A percentile compares a stretch with the other conserved stretches of the same genome.
These are phyloP conservation scores for Protomyces gravidus DNA, from an alignment of 1,139 yeast species.

Conservation along the genomic window DNA sequence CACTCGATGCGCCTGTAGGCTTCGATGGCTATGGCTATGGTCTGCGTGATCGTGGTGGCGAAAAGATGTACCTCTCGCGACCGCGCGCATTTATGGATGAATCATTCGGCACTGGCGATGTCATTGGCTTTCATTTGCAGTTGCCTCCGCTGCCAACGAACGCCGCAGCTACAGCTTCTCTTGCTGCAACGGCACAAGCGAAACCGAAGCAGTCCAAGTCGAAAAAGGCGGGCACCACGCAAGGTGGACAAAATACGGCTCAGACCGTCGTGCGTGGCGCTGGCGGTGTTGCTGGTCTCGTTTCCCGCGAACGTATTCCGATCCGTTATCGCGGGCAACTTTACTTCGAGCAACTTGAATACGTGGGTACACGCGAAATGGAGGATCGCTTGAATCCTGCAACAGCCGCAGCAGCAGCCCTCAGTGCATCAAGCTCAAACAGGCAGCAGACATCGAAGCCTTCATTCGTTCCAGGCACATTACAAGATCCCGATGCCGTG, in stretches of 20 bases:
- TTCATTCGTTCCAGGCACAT: conserved; percentile 34
- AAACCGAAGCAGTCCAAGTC: conserved; percentile 2
- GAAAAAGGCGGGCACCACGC: neutral
- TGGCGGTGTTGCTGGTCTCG: conserved; percentile 29
- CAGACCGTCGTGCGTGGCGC: conserved; percentile 35
- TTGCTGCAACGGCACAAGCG: neutral
- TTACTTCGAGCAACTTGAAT: conserved; percentile 83
- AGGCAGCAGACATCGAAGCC: conserved; percentile 33
- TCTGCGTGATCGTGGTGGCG: conserved; percentile 74
- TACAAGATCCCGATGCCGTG: conserved; percentile 41
- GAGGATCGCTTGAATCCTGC: conserved; percentile 66
- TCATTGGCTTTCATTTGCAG: conserved; percentile 70
- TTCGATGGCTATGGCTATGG: conserved; percentile 94
- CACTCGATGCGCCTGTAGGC: conserved; percentile 92
- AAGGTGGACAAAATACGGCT: neutral
- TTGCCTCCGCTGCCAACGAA: conserved; percentile 49
- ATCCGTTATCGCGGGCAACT: conserved; percentile 72
- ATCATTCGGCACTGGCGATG: conserved; percentile 71
- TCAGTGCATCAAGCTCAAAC: conserved; percentile 29
- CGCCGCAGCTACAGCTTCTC: neutral
- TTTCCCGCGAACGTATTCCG: conserved; percentile 80
- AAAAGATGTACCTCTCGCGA: conserved; percentile 68
- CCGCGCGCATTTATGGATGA: conserved; percentile 53
- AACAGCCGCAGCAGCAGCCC: conserved; percentile 34
- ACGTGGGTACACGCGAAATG: conserved; percentile 69